These are phyloP conservation scores for Terana coerulea DNA, from an alignment of 768 basidiomycete genomes.

Conservation along the genomic window DNA sequence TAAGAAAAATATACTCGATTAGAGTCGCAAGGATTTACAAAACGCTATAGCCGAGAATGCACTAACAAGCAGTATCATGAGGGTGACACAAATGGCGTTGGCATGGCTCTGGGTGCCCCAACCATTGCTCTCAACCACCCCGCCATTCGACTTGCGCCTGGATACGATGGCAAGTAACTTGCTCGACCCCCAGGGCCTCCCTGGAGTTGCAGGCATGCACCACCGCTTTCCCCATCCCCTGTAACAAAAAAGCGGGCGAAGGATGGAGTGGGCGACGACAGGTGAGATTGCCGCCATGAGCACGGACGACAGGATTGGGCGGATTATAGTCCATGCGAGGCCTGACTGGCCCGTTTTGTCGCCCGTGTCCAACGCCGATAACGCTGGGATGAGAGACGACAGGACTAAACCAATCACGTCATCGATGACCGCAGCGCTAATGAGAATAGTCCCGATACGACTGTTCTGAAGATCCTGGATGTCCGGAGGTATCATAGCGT, in stretches of 20 bases:
- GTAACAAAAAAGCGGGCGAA: conserved; percentile 21
- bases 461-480: conserved; percentile 44
- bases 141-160: background rate
- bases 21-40: conserved; percentile 27
- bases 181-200: conserved; percentile 13
- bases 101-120: conserved; percentile 23
- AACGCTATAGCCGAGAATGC: conserved; percentile 44
- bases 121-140: background rate
- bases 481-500: no score
- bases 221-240: conserved; percentile 16
- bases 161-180: background rate
- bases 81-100: conserved; percentile 20
- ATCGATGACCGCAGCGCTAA: conserved; percentile 62
- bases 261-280: conserved; percentile 26
- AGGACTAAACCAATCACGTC: conserved; percentile 62
- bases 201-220: conserved; percentile 17
- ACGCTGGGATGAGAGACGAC: conserved; percentile 45
- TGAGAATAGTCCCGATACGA: conserved; percentile 51
- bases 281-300: conserved; percentile 43
- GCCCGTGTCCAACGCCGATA: conserved; percentile 24
- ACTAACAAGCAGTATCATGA: conserved; percentile 36
- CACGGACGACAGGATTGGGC: conserved; percentile 53
- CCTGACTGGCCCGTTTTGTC: conserved; percentile 25
- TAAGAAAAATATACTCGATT: background rate
- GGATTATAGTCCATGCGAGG: conserved; percentile 36